Conservation (phyloP, 2,329 filamentous ascomycete species). For the Fusarium falciforme region DNA sequence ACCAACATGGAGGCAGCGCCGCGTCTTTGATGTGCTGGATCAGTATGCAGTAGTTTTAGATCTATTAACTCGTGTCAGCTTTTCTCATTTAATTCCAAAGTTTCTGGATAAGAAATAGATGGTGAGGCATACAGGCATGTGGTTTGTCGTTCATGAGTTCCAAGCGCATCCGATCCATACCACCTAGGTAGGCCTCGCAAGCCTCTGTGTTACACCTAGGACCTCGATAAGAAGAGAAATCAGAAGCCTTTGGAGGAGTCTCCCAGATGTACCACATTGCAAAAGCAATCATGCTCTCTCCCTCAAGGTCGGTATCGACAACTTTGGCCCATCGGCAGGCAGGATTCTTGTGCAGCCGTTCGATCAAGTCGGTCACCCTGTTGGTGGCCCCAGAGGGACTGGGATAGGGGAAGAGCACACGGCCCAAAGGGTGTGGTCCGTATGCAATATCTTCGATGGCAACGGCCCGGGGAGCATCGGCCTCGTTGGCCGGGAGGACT, state of each 20-base stretch:
- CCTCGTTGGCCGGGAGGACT: constrained; percentile 48
- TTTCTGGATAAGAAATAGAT: not conserved
- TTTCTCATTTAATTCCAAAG: no score
- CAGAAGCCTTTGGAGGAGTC: constrained; percentile 33
- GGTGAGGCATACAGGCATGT: constrained; percentile 49
- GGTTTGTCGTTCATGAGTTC: constrained; percentile 47
- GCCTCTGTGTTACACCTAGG: constrained; percentile 49
- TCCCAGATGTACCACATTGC: constrained; percentile 51
- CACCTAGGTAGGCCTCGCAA: constrained; percentile 47
- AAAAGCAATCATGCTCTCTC: constrained; percentile 50
- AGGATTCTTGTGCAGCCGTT: constrained; percentile 37
- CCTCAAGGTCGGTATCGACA: constrained; percentile 47
- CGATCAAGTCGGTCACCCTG: constrained; percentile 38
- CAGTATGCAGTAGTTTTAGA: constrained; percentile 52
- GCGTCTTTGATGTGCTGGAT: constrained; percentile 51
- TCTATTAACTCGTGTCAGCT: constrained; percentile 38
- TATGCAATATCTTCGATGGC: constrained; percentile 54
- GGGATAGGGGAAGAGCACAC: constrained; percentile 48
- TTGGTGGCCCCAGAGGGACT: constrained; percentile 30
- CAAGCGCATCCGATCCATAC: constrained; percentile 46
- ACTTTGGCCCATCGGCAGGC: constrained; percentile 51
- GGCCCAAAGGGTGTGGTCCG: constrained; percentile 44
- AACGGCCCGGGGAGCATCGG: constrained; percentile 50
- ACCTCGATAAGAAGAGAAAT: constrained; percentile 42
- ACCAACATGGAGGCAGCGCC: constrained; percentile 51